Percentiles rank a stretch among this genome's conserved stretches.
These are phyloP conservation scores for Brasilioporus rufonigricans DNA, from an alignment of 768 basidiomycete species.

Conservation along the genomic window DNA sequence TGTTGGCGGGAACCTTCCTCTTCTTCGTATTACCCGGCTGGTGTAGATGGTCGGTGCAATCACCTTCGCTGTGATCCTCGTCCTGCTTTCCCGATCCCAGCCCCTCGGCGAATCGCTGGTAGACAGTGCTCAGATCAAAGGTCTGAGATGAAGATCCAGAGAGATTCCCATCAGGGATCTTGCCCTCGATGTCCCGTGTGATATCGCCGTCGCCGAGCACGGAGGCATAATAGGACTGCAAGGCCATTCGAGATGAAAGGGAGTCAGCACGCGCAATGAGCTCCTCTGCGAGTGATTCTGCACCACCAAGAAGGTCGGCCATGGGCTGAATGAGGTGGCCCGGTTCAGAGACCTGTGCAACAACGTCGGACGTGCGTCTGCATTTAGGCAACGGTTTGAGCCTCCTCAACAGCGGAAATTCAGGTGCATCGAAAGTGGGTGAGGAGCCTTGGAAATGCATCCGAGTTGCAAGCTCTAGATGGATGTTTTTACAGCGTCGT, in stretches of 20 bases:
- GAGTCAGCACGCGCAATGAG: slow-evolving; percentile 56
- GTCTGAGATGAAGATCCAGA: slow-evolving; percentile 22
- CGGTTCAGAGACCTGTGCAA: slow-evolving; percentile 23
- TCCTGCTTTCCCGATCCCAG: slow-evolving; percentile 38
- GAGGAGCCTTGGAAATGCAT: slow-evolving; percentile 56
- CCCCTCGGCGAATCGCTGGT: slow-evolving; percentile 25
- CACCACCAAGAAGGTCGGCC: slow-evolving; percentile 37
- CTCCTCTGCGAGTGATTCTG: slow-evolving; percentile 54
- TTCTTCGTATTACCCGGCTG: slow-evolving; percentile 88
- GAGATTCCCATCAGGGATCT: slow-evolving; percentile 16
- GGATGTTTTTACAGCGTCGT: slow-evolving; percentile 13
- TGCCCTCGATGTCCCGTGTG: slow-evolving; percentile 35
- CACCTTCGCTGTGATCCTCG: slow-evolving; percentile 56
- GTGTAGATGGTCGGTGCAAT: slow-evolving; percentile 65
- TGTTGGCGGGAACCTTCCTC: slow-evolving; percentile 77
- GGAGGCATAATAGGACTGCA: slow-evolving; percentile 65
- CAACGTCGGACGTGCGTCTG: slow-evolving; percentile 48
- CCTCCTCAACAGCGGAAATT: slow-evolving; percentile 59
- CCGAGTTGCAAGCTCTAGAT: slow-evolving; percentile 9
- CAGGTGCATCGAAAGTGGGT: slow-evolving; percentile 63
- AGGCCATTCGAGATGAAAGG: slow-evolving; percentile 55
- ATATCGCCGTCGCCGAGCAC: slow-evolving; percentile 41
- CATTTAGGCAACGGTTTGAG: slow-evolving; percentile 81
- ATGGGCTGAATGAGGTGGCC: slow-evolving; percentile 31
- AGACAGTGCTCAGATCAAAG: slow-evolving; percentile 28